These are phyloP conservation scores for Diaporthe amygdali DNA, from an alignment of 2,329 filamentous ascomycete genomes.

Conservation along the genomic window DNA sequence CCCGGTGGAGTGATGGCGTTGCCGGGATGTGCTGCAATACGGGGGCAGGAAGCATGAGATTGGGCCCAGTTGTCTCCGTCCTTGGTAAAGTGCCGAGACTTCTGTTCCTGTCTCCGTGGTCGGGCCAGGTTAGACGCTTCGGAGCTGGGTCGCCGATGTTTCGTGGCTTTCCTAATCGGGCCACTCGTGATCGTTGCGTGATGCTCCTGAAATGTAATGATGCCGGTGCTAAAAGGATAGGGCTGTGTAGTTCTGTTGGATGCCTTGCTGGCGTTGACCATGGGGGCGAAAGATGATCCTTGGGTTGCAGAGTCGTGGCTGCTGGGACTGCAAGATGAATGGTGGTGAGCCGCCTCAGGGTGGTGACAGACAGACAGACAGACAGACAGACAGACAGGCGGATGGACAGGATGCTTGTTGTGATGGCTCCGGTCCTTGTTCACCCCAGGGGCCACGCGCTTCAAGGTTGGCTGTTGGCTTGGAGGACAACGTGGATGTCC, in stretches of 20 bases:
- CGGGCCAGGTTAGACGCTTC: constrained; percentile 14
- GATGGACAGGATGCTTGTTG: neutral
- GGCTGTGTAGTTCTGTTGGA: neutral
- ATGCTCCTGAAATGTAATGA: neutral
- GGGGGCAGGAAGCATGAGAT: neutral
- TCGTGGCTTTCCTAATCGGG: constrained; percentile 24
- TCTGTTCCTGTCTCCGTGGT: neutral
- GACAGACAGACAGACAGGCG: too few species aligned
- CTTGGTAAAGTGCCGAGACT: constrained; percentile 18
- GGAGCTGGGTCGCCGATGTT: constrained; percentile 23
- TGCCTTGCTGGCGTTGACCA: neutral
- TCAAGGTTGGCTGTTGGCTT: neutral
- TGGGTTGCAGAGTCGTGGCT: neutral
- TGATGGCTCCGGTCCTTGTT: neutral
- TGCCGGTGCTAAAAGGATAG: neutral
- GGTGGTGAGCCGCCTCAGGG: neutral
- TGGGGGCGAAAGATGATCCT: neutral
- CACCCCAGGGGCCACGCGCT: neutral
- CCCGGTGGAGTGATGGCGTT: neutral
- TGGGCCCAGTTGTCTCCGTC: constrained; percentile 2
- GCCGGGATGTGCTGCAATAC: neutral
- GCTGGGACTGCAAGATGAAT: neutral
- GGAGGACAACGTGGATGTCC: neutral
- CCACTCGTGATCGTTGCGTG: neutral
- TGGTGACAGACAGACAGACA: neutral